Conservation (phyloP, 148 eudicot species). For the Chenopodium album region DNA sequence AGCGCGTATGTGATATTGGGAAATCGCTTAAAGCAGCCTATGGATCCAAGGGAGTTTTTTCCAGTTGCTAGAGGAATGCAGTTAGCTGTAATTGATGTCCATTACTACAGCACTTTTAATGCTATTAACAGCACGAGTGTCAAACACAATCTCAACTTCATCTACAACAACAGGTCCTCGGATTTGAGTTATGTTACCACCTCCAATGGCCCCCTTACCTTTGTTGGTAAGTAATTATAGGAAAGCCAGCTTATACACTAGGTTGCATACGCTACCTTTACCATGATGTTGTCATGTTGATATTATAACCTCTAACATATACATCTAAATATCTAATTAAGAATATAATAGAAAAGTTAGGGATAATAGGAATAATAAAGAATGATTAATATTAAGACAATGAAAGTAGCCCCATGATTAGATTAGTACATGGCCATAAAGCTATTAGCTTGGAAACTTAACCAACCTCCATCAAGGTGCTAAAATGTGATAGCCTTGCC, state of each 20-base stretch:
- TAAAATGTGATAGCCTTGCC: too few species aligned
- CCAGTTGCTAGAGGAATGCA: slow-evolving; percentile 29
- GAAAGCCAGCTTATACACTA: background rate
- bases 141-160: slow-evolving; percentile 33
- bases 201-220: slow-evolving; percentile 52
- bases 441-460: too few species aligned
- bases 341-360: too few species aligned
- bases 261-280: background rate
- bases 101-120: slow-evolving; percentile 35
- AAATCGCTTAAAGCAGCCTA: slow-evolving; percentile 32
- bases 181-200: slow-evolving; percentile 31
- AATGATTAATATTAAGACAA: too few species aligned
- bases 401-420: too few species aligned
- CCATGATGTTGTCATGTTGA: background rate
- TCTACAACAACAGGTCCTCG: slow-evolving; percentile 25
- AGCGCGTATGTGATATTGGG: slow-evolving; percentile 42
- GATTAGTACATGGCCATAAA: too few species aligned
- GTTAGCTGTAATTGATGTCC: slow-evolving; percentile 41
- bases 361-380: too few species aligned
- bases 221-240: slow-evolving; percentile 46
- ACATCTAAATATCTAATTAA: too few species aligned
- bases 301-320: too few species aligned
- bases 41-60: slow-evolving; percentile 33
- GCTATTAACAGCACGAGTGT: slow-evolving; percentile 1
- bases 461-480: too few species aligned